Base-by-base conservation (phyloP, 345 rosid species). In the Capsella bursapastoris region DNA sequence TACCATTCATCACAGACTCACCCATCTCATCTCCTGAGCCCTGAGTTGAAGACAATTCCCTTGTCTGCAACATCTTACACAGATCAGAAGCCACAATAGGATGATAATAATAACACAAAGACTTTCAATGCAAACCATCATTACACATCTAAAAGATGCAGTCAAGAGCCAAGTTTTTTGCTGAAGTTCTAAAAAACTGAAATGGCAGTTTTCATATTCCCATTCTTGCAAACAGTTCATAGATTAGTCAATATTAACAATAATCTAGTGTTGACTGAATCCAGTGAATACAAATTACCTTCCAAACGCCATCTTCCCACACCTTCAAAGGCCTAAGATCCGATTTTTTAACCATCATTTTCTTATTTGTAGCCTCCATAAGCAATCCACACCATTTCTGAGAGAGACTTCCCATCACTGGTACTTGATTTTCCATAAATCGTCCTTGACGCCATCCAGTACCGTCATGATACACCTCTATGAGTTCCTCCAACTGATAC, bases 241-340 rank as follows among this genome's bases (percentile, higher is more conserved):
- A 12, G 8, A 53, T 27, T 53, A 64, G 35, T 27, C 47, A 32
- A 6, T 32, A 32, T 32, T 32, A 3, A 37, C n/a, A 59, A 59
- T 14, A 37, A 18, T 6, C 10, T 41, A 81, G 76, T 61, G 73
- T 64, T 60, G 9, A 28, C 35, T 12, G 8, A 56, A 56, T 29
- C 22, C 5, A 48, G 31, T 49, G 16, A 15, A 34, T 34, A 6
- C 12, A 10, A 48, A 15, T 8, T 70, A 45, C 74, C 66, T 70
- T 70, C 74, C 74, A 70, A 18, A 58, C 37, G 34, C 66, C 66
- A 16, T 70, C 57, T 57, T 70, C 74, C 76, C 76, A 70, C 72
- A 55, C 86, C 89, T 74, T 73, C 31, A 74, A 81, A 68, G 94
- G 91, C 77, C 91, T 85, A 35, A 87, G 31, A 16, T 83, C 85